Percentiles rank a stretch among this genome's conserved stretches.
phyloP scores from a whole-genome alignment of 495 filamentous ascomycete species.

The Trichocladium antarcticum region DNA sequence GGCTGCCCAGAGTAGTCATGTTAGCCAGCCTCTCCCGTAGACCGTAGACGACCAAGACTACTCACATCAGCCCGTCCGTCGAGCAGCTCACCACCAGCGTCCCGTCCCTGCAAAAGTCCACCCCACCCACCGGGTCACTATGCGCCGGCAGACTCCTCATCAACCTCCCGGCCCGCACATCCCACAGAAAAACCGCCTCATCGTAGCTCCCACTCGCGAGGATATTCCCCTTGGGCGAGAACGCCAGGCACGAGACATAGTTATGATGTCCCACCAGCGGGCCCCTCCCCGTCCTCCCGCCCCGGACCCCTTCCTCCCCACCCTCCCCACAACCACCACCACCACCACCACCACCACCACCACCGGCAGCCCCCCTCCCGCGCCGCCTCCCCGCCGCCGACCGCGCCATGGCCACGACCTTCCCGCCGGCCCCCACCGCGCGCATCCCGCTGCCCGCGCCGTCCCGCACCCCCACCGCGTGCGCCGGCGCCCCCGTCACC shows the following conservation, averaged over 20 bases:
- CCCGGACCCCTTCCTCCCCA: conserved; percentile 9
- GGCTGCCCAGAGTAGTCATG: conserved; percentile 23
- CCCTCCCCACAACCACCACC: neutral
- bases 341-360: too few relatives aligned
- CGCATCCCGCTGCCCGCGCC: neutral
- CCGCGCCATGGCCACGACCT: neutral
- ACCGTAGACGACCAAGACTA: neutral
- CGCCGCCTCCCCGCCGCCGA: neutral
- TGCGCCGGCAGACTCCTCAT: conserved; percentile 92
- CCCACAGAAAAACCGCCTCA: conserved; percentile 94
- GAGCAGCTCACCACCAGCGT: conserved; percentile 84
- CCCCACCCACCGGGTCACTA: conserved; percentile 84
- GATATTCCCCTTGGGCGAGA: conserved; percentile 93
- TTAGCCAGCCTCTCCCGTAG: conserved; percentile 7
- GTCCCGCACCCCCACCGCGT: conserved; percentile 25
- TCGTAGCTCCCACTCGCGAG: conserved; percentile 91
- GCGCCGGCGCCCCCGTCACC: conserved; percentile 53
- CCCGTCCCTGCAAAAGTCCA: conserved; percentile 86
- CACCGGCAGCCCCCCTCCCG: neutral
- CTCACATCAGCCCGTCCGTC: conserved; percentile 74
- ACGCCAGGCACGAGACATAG: conserved; percentile 87
- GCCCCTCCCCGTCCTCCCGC: conserved; percentile 26
- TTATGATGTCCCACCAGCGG: conserved; percentile 84
- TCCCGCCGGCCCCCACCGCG: neutral
- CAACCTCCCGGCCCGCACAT: conserved; percentile 67